Base-by-base conservation (phyloP, 345 rosid species). In the Eucalyptus dawsonii region DNA sequence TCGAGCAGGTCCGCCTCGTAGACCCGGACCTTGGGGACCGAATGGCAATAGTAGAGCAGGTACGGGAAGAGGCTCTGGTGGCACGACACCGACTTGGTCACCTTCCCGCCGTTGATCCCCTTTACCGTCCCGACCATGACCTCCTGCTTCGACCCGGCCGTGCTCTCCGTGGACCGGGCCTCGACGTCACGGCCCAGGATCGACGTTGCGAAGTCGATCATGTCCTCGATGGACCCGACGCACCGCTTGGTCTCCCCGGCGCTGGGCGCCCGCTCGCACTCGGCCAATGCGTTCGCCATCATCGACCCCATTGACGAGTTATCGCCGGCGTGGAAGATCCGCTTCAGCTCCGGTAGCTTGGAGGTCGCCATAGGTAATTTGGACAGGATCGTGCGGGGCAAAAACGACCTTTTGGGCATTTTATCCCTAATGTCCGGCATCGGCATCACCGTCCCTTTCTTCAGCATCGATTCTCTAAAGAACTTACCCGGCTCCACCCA, bases 401-500 rank as follows among this genome's bases (percentile, higher is more conserved):
- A 34, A 89, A 94, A 94, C 69, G 95, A 93, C 93, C 95, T 92
- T 88, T 89, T 81, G 27, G 95, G 95, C 95, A 94, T 94, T 87
- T 91, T 92, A 89, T 94, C 95, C 45, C 85, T 50, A 40, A 94
- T 93, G 89, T 94, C 95, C 17, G 95, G 95, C 93, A 94, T 89
- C 19, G 93, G 94, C 93, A 94, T 91, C 44, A 89, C 69, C 8
- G 80, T 91, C 27, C 95, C 95, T 56, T 90, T 86, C 89, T 91
- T 92, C 81, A 94, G 86, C 89, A 88, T 89, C 9, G 89, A 62
- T 83, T 94, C 95, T 58, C 95, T 86, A 88, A 94, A 94, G 88
- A 94, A 94, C 86, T 94, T 94, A 29, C 95, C 95, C 50, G 95
- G 95, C 87, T 94, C 95, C 4, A 92, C 89, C 95, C 95, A 93